Conservation (phyloP, 345 rosid genomes). For the Bruguiera parviflora region DNA sequence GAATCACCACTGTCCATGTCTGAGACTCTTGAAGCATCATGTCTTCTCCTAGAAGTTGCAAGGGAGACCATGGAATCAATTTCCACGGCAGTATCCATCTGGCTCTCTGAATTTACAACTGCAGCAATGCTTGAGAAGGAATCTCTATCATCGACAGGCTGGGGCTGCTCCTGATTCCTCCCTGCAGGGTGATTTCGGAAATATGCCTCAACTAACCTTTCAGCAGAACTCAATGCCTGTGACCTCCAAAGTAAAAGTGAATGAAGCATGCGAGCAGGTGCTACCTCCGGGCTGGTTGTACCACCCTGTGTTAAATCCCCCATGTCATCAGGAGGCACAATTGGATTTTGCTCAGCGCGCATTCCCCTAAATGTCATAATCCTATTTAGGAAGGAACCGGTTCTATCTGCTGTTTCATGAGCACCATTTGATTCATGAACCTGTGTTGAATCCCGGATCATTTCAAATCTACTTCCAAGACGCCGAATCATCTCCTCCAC, state of each 20-base stretch:
- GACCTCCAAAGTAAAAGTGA: slow-evolving; percentile 53
- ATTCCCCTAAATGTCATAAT: slow-evolving; percentile 67
- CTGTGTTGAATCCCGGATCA: slow-evolving; percentile 42
- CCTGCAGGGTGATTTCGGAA: slow-evolving; percentile 45
- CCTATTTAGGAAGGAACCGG: slow-evolving; percentile 53
- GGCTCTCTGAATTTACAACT: slow-evolving; percentile 80
- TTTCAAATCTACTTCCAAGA: slow-evolving; percentile 64
- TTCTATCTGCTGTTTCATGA: slow-evolving; percentile 52
- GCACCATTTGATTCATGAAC: slow-evolving; percentile 21
- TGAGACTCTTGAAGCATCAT: slow-evolving; percentile 63
- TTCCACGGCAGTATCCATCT: slow-evolving; percentile 77
- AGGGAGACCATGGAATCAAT: slow-evolving; percentile 82
- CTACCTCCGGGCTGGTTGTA: slow-evolving; percentile 46
- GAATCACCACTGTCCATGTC: slow-evolving; percentile 84
- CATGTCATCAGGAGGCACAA: slow-evolving; percentile 43
- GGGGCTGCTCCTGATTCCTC: slow-evolving; percentile 75
- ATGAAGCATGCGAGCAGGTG: slow-evolving; percentile 47
- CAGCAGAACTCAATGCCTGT: slow-evolving; percentile 57
- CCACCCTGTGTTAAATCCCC: slow-evolving; percentile 49
- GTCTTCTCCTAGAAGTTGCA: slow-evolving; percentile 76
- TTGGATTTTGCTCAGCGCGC: slow-evolving; percentile 64
- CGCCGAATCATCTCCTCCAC: slow-evolving; percentile 84
- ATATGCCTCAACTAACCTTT: slow-evolving; percentile 56
- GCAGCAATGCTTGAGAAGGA: slow-evolving; percentile 89
- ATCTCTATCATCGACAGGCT: slow-evolving; percentile 79